phyloP scores from a whole-genome alignment of 2,329 filamentous ascomycete genomes.

The Fusarium solani-melongenae region DNA sequence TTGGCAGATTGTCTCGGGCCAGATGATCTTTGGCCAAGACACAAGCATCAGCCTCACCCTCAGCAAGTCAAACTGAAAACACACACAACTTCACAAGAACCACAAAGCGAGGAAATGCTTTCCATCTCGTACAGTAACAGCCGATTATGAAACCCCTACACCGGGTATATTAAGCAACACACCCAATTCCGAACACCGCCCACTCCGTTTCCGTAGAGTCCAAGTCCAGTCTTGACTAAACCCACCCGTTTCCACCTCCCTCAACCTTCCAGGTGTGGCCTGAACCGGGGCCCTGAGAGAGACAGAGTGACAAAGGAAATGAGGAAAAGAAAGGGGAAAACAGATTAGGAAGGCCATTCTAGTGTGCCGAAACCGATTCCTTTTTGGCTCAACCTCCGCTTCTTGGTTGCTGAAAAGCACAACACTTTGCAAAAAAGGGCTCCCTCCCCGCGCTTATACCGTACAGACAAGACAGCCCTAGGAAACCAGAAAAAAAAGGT shows the following conservation, averaged over 20 bases:
- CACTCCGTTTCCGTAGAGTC: slow-evolving; percentile 31
- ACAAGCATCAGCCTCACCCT: not conserved
- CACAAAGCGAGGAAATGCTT: not conserved
- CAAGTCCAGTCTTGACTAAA: slow-evolving; percentile 34
- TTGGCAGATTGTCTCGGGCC: not conserved
- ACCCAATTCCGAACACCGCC: slow-evolving; percentile 38
- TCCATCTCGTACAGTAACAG: slow-evolving; percentile 28
- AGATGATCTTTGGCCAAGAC: not conserved
- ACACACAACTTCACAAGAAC: not conserved
- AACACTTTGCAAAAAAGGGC: slow-evolving; percentile 5
- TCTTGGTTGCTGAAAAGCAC: slow-evolving; percentile 17
- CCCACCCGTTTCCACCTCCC: slow-evolving; percentile 21
- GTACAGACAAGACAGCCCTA: slow-evolving; percentile 17
- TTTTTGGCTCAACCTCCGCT: slow-evolving; percentile 19
- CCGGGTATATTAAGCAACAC: slow-evolving; percentile 43
- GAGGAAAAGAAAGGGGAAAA: slow-evolving; percentile 5
- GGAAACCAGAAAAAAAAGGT: slow-evolving; percentile 7
- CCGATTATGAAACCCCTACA: slow-evolving; percentile 33
- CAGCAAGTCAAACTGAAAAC: not conserved
- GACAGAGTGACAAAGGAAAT: slow-evolving; percentile 22
- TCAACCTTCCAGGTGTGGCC: slow-evolving; percentile 15
- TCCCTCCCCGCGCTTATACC: slow-evolving; percentile 17
- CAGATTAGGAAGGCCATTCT: slow-evolving; percentile 27
- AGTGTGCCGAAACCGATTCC: slow-evolving; percentile 13
- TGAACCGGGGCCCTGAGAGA: slow-evolving; percentile 16